Conservation (phyloP, 805 yeast species). For the Candida vartiovaarae region DNA sequence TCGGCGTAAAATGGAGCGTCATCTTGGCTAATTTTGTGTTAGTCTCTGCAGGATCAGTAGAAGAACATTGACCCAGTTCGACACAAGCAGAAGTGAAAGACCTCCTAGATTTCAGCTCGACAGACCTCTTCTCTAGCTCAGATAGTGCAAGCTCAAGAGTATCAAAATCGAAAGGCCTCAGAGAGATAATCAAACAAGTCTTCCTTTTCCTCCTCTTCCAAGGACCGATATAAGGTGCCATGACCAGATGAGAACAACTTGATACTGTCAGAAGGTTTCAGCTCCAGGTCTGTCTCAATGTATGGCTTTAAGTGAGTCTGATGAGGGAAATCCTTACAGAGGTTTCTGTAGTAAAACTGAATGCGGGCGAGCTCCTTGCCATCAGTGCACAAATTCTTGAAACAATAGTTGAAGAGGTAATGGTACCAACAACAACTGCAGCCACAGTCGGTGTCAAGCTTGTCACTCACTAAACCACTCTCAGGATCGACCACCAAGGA, state of each 20-base stretch:
- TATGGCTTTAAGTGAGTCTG: slow-evolving; percentile 10
- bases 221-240: slow-evolving; percentile 15
- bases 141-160: neutral
- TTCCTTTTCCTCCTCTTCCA: slow-evolving; percentile 12
- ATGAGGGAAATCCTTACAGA: slow-evolving; percentile 6
- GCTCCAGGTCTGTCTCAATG: neutral
- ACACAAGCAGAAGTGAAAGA: too few relatives aligned
- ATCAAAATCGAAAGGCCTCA: slow-evolving; percentile 7
- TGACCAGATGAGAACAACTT: slow-evolving; percentile 14
- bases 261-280: neutral
- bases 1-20: too few relatives aligned
- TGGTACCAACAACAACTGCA: neutral
- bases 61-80: too few relatives aligned
- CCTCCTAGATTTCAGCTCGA: too few relatives aligned
- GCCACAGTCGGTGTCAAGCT: neutral
- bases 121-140: too few relatives aligned
- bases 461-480: neutral
- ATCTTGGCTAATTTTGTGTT: too few relatives aligned
- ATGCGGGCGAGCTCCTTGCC: slow-evolving; percentile 10
- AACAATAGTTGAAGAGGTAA: neutral
- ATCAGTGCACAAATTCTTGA: slow-evolving; percentile 17
- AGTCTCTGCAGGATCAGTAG: too few relatives aligned
- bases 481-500: slow-evolving; percentile 1
- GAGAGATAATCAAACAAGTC: slow-evolving; percentile 12
- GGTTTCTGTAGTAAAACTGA: slow-evolving; percentile 3